Percentiles rank a stretch among this genome's conserved stretches.
Evolutionary conservation across 2,329 filamentous ascomycete genomes (phyloP).

Genomic region (Byssochlamys sp.): DNA sequence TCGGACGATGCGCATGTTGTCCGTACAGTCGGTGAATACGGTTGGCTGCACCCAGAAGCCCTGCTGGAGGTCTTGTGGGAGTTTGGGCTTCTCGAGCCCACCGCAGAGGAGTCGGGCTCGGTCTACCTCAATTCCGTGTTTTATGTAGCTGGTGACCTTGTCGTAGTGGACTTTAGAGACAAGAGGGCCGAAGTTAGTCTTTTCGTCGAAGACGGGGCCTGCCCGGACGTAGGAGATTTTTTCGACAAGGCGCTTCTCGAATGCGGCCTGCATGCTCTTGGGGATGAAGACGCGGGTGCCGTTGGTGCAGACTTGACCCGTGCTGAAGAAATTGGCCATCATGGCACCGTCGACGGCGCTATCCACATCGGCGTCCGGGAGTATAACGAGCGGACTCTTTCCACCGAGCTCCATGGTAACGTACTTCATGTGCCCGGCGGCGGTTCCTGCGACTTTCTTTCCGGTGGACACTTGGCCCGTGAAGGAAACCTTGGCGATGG

Average conservation of each 20-base stretch:
- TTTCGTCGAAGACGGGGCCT: conserved; percentile 60
- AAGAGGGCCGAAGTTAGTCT: conserved; percentile 75
- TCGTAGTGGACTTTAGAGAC: conserved; percentile 64
- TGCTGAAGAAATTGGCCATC: conserved; percentile 89
- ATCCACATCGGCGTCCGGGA: conserved; percentile 69
- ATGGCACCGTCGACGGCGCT: conserved; percentile 80
- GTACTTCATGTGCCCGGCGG: conserved; percentile 73
- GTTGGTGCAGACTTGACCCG: conserved; percentile 87
- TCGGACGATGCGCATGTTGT: conserved; percentile 66
- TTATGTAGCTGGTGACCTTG: conserved; percentile 70
- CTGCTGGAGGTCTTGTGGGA: conserved; percentile 42
- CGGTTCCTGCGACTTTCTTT: conserved; percentile 66
- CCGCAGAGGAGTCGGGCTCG: conserved; percentile 65
- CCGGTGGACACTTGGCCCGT: conserved; percentile 80
- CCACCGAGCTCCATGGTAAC: conserved; percentile 88
- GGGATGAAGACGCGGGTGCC: conserved; percentile 81
- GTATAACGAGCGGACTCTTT: conserved; percentile 70
- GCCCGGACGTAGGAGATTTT: conserved; percentile 62
- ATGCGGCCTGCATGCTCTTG: conserved; percentile 51
- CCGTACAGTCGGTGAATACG: conserved; percentile 75
- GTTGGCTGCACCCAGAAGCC: conserved; percentile 83
- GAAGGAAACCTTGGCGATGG: conserved; percentile 77
- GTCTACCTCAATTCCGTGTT: conserved; percentile 63
- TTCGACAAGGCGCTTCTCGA: conserved; percentile 59
- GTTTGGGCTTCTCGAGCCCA: conserved; percentile 51